Base-by-base conservation (phyloP, 176 grass and related monocot genomes). In the Paspalum vaginatum region DNA sequence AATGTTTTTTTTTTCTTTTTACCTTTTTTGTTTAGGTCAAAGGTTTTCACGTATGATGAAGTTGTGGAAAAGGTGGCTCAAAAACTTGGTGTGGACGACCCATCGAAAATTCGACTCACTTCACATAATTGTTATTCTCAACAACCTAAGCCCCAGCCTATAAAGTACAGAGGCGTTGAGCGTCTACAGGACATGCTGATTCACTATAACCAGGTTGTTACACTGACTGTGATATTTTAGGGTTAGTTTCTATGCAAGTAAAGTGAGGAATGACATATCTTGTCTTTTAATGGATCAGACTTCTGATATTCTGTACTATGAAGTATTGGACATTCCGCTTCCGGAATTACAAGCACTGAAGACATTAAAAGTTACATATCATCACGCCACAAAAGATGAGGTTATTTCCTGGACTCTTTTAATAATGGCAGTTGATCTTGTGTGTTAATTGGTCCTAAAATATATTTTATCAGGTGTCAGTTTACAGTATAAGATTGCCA, bases 121-220 rank as follows among this genome's bases (percentile, higher is more conserved):
- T 95, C 96, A 73, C 96, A 99, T 81, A 99, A 99, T 81, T 95
- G 96, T 79, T 99, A 99, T 73, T 99, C 96, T 39, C 96, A 99
- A 63, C 96, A 99, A 74, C 96, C 96, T 75, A 99, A 99, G 77
- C 96, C 96, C 52, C 96, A 99, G 68, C 92, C 96, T n/a, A 95
- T 99, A 78, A 99, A 93, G 85, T 95, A 89, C 71, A 91, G 96
- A 72, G 90, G 93, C 0, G 88, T 91, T 58, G 96, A 99, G 22
- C 93, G 90, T 80, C 89, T 99, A 51, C 70, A 88, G 15, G 96
- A 99, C 49, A 95, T 95, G 96, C 82, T 99, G 40, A 86, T 99
- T 88, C 93, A 99, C 64, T 99, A 93, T 81, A 99, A 99, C 79
- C 96, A 99, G 96, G 96, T 99, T 26, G 39, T 8, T 44, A 76